A percentile compares a stretch with the other conserved stretches of the same genome.
Evolutionary conservation across 441 rosid genomes (phyloP).

Genomic region (Syzygium syzygioides): DNA sequence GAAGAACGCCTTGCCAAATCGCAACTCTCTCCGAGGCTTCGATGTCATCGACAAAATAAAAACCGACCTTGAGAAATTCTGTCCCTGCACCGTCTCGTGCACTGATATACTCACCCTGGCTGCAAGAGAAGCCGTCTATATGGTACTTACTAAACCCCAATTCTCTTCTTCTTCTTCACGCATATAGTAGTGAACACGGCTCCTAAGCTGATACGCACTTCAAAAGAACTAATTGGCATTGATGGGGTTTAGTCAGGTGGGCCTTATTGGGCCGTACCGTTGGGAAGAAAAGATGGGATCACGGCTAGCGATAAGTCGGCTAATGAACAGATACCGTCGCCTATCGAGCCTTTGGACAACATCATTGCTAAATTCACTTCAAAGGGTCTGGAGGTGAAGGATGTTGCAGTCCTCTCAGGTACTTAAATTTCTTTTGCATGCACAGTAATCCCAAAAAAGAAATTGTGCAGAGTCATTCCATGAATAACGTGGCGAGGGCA

Average conservation of each 20-base stretch:
- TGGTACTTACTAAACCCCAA: conserved; percentile 20
- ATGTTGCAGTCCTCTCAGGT: conserved; percentile 90
- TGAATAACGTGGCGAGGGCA: neutral
- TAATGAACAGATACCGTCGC: conserved; percentile 57
- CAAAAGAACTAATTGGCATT: neutral
- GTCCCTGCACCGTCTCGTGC: conserved; percentile 55
- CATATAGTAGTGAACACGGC: neutral
- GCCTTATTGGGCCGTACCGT: conserved; percentile 50
- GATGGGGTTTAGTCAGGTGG: conserved; percentile 56
- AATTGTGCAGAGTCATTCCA: neutral
- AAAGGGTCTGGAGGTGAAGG: conserved; percentile 72
- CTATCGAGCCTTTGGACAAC: conserved; percentile 52
- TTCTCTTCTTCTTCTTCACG: neutral
- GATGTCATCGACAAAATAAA: conserved; percentile 55
- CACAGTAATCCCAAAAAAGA: neutral
- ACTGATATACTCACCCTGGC: conserved; percentile 57
- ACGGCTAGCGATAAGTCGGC: conserved; percentile 65
- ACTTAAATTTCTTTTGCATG: neutral
- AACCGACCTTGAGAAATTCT: conserved; percentile 40
- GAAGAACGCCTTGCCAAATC: conserved; percentile 48
- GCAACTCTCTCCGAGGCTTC: conserved; percentile 46
- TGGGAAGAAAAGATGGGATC: conserved; percentile 61
- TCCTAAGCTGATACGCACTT: neutral
- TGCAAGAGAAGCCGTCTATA: conserved; percentile 51
- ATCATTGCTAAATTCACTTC: conserved; percentile 65